Percentiles rank a stretch among this genome's conserved stretches.
Evolutionary conservation across 1,284 basidiomycete genomes (phyloP).

Genomic region (Leccinum subrobustum): DNA sequence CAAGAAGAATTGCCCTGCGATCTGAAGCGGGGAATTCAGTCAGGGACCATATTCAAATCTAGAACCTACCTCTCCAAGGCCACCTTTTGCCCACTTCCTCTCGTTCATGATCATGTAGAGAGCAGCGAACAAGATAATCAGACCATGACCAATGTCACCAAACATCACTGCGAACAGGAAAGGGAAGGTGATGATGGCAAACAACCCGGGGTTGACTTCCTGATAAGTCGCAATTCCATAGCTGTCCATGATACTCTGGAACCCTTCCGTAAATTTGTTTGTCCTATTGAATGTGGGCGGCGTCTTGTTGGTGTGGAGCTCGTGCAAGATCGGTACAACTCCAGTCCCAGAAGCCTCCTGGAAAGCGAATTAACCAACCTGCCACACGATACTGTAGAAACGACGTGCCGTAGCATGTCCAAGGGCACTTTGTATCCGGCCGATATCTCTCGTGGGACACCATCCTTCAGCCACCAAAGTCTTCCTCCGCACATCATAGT

Average conservation of each 20-base stretch:
- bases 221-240: conserved; percentile 96
- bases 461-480: conserved; percentile 98
- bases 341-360: conserved; percentile 93
- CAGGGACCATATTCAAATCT: conserved; percentile 5
- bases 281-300: conserved; percentile 96
- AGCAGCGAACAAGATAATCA: conserved; percentile 79
- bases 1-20: conserved; percentile 91
- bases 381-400: conserved; percentile 1
- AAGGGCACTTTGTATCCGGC: conserved; percentile 84
- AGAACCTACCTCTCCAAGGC: conserved; percentile 72
- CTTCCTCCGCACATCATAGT: conserved; percentile 91
- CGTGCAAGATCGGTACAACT: conserved; percentile 90
- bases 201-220: conserved; percentile 96
- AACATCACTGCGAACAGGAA: conserved; percentile 99
- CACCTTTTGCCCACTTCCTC: conserved; percentile 72
- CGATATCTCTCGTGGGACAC: conserved; percentile 92
- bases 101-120: conserved; percentile 86
- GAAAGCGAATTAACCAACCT: conserved; percentile 3
- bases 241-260: conserved; percentile 97
- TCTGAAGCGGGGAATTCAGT: conserved; percentile 46
- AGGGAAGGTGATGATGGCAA: conserved; percentile 93
- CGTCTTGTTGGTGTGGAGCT: conserved; percentile 85
- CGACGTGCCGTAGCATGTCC: conserved; percentile 82
- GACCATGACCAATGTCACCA: conserved; percentile 96
- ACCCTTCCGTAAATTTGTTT: conserved; percentile 96